Base-by-base conservation (phyloP, 1,284 basidiomycete genomes). In the Singerocomus rubriflavus region DNA sequence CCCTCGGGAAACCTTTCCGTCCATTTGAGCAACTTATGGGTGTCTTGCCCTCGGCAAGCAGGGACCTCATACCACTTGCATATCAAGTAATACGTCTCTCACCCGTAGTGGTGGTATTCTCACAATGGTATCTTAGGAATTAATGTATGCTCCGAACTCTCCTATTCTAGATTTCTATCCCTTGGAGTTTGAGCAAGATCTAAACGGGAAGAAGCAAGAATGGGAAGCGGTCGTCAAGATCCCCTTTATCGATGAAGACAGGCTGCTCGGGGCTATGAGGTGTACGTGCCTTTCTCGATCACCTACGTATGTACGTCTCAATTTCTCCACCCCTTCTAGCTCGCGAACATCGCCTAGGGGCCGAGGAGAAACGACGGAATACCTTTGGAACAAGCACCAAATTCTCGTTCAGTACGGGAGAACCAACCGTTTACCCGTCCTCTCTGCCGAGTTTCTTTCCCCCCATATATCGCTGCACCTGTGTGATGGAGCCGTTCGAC, bases 161-260 rank as follows among this genome's bases (percentile, higher is more conserved):
- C 83, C 93, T 0, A 98, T 99, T 62, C 71, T 92, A 47, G 92
- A 97, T 66, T 99, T 99, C 73, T 99, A 99, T 68, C 97, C 97
- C 0, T 59, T 74, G 13, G 83, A 92, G 47, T 99, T 98, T 60
- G 93, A 93, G 58, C 84, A 84, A 57, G 97, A 99, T 72, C 73
- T 98, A 64, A 99, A 99, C 63, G 97, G 97, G 44, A 99, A 99
- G 79, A 99, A 96, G 69, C 85, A 89, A 62, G 95, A 98, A 32
- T 99, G 97, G 97, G 97, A 99, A 69, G 96, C 96, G 0, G 84
- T 99, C 52, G 93, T 99, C 53, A 98, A 99, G 73, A 98, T 99
- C 60, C 97, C 97, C 0, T 99, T 99, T 71, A 99, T 99, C 56
- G 86, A 98, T 44, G 85, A 97, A 70, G 65, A 76, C 14, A 78